Base-by-base conservation (phyloP, 257 asterid genomes). In the Jaltomata sinuosa region DNA sequence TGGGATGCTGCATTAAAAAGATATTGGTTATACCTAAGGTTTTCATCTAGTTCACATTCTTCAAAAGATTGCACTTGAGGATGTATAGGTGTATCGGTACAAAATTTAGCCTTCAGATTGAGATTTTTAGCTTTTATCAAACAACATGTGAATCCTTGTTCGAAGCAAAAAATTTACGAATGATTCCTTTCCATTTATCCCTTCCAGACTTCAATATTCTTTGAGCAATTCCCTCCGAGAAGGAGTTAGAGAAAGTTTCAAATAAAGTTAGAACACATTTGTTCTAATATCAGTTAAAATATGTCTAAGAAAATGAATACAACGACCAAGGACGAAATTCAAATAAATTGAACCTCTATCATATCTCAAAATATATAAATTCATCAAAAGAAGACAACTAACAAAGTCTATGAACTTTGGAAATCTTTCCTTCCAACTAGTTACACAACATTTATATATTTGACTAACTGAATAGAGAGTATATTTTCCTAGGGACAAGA, bases 1-100 rank as follows among this genome's bases (percentile, higher is more conserved):
- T 0, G 98, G 99, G 80, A 95, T 97, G 93, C 99, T 97, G 97
- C 89, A 91, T 64, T 19, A 14, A 77, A 5, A 77, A 77, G 18
- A 77, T 3, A 29, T 50, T n/a, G 11, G 68, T 83, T 52, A 77
- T 31, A 71, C 11, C 42, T 49, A 49, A 2, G 7, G 62, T 45
- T 27, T 32, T 76, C 59, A 45, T 40, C 40, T 22, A 74, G 57
- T 21, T 87, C 22, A 71, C 80, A 68, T 78, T 50, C 16, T n/a
- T 69, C 22, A 27, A 12, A 3, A 12, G 34, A 25, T 53, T 52
- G 50, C 36, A 29, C 79, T 69, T 21, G 31, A 69, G 19, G 19
- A 1, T 9, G 19, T 31, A 57, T 64, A 21, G 32, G 0, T 71
- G 53, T 11, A 71, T 71, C 11, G 15, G 79, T n/a, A 21, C 21